Conservation (phyloP, 1,284 basidiomycete species). For the Pseudozyma pruni region DNA sequence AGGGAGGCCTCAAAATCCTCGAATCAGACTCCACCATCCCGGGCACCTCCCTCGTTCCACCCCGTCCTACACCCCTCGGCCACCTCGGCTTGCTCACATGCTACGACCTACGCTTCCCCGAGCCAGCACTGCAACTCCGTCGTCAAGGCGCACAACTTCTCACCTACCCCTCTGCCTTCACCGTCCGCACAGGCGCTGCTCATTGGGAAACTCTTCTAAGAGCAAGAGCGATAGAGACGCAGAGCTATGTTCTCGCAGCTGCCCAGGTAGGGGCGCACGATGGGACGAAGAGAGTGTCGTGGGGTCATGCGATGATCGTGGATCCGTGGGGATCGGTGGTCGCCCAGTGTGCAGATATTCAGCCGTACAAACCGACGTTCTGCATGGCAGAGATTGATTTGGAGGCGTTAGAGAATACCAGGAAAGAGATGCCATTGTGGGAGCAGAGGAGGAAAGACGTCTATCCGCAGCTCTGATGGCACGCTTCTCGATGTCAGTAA, state of each 20-base stretch:
- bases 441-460: constrained; percentile 61
- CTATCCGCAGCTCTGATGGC: constrained; percentile 46
- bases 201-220: constrained; percentile 66
- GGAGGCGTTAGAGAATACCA: constrained; percentile 44
- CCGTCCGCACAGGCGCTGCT: constrained; percentile 69
- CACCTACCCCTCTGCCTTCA: constrained; percentile 72
- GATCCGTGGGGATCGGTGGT: constrained; percentile 66
- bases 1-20: constrained; percentile 60
- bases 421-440: constrained; percentile 65
- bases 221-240: constrained; percentile 69
- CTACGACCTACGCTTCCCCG: constrained; percentile 72
- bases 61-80: constrained; percentile 68
- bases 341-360: constrained; percentile 62
- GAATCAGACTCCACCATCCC: constrained; percentile 68
- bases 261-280: constrained; percentile 67
- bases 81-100: constrained; percentile 70
- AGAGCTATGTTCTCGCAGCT: constrained; percentile 68
- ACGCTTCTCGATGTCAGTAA: background rate
- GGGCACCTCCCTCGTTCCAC: constrained; percentile 67
- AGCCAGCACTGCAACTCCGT: constrained; percentile 69
- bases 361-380: constrained; percentile 60
- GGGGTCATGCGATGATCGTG: constrained; percentile 67
- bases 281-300: constrained; percentile 57
- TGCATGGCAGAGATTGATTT: constrained; percentile 64
- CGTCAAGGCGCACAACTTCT: constrained; percentile 70